These are phyloP conservation scores for Vitis riparia DNA, from an alignment of 164 flowering plant species.

Conservation along the genomic window DNA sequence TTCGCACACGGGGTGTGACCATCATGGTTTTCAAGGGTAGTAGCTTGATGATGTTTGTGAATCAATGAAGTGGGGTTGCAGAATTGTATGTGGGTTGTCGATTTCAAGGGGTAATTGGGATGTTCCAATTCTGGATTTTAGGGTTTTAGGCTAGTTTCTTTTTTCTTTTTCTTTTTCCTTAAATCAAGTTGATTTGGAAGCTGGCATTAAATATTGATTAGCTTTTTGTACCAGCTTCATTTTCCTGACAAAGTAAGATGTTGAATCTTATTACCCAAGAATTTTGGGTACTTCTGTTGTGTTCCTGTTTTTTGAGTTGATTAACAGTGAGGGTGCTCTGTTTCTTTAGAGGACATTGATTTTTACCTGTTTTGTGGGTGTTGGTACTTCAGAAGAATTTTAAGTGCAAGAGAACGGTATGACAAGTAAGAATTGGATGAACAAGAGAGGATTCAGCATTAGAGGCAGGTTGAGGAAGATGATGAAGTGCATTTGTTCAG, in stretches of 20 bases:
- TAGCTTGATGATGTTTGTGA: conserved; percentile 3
- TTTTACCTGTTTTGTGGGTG: conserved; percentile 16
- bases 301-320: not conserved
- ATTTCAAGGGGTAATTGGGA: not conserved
- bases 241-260: not conserved
- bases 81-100: conserved; percentile 16
- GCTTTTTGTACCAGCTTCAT: not conserved
- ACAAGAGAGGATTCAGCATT: conserved; percentile 18
- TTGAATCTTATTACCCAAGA: not conserved
- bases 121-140: conserved; percentile 2
- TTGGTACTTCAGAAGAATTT: conserved; percentile 16
- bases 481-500: conserved; percentile 76
- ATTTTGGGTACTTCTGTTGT: not conserved
- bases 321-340: conserved; percentile 14
- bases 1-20: not conserved
- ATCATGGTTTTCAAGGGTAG: not conserved
- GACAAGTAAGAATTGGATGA: conserved; percentile 45
- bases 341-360: conserved; percentile 6
- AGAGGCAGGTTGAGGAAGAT: conserved; percentile 42
- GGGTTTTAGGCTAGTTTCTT: conserved; percentile 9
- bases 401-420: conserved; percentile 36
- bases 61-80: conserved; percentile 14
- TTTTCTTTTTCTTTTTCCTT: not conserved
- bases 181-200: not conserved
- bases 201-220: not conserved